Evolutionary conservation across 345 rosid species (phyloP).

Genomic region (Heritiera fomes): DNA sequence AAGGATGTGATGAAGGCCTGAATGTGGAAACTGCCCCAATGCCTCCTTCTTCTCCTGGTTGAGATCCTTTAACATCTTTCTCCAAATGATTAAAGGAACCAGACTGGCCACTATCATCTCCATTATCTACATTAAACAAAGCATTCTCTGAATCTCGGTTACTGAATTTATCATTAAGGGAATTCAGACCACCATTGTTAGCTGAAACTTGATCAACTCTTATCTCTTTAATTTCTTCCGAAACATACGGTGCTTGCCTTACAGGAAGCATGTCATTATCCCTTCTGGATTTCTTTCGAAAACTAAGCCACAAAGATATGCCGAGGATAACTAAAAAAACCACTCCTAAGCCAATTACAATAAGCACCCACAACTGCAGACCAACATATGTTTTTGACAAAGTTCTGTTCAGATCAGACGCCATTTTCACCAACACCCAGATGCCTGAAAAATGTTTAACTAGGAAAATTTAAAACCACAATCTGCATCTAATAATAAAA

Average conservation of each 20-base stretch:
- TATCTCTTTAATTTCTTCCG: slow-evolving; percentile 90
- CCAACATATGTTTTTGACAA: slow-evolving; percentile 58
- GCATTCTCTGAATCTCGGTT: slow-evolving; percentile 71
- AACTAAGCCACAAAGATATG: slow-evolving; percentile 72
- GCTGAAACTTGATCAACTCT: slow-evolving; percentile 78
- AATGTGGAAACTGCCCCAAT: slow-evolving; percentile 32
- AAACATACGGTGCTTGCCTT: slow-evolving; percentile 44
- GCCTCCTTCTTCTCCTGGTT: slow-evolving; percentile 47
- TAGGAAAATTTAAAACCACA: slow-evolving; percentile 9
- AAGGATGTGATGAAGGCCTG: slow-evolving; percentile 53
- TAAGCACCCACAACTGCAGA: slow-evolving; percentile 73
- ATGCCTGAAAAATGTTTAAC: slow-evolving; percentile 35
- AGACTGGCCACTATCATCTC: slow-evolving; percentile 54
- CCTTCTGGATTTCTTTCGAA: slow-evolving; percentile 66
- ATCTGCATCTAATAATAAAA: background rate
- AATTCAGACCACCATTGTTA: slow-evolving; percentile 40
- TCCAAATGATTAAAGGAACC: slow-evolving; percentile 60
- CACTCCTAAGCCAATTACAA: slow-evolving; percentile 60
- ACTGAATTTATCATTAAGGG: slow-evolving; percentile 52
- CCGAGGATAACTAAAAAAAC: slow-evolving; percentile 51
- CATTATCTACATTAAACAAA: slow-evolving; percentile 51
- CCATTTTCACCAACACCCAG: slow-evolving; percentile 45
- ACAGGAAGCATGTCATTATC: slow-evolving; percentile 48
- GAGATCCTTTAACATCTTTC: slow-evolving; percentile 48
- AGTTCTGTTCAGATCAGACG: slow-evolving; percentile 56